These are phyloP conservation scores for Rhipidocladum racemiflorum DNA, from an alignment of 176 grass and related monocot genomes.

Conservation along the genomic window DNA sequence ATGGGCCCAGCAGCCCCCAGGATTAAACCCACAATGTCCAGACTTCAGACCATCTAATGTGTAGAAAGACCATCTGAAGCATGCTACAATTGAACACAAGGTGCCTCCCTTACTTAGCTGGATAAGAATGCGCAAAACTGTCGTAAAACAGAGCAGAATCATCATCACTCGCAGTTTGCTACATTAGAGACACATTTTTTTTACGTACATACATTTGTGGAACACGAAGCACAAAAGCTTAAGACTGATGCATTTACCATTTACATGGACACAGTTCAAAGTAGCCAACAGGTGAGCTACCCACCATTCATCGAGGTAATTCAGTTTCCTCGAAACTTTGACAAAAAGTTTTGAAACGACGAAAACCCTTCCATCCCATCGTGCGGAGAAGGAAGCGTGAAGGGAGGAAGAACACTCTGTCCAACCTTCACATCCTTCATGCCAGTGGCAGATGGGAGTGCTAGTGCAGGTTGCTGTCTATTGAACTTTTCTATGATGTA, in stretches of 20 bases:
- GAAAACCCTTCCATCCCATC: constrained; percentile 42
- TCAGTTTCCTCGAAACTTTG: constrained; percentile 48
- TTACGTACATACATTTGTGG: background rate
- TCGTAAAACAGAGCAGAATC: constrained; percentile 6
- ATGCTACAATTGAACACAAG: background rate
- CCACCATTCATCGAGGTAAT: background rate
- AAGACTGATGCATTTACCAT: constrained; percentile 38
- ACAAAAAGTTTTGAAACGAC: constrained; percentile 45
- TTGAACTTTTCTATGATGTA: constrained; percentile 77
- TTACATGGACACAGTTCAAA: constrained; percentile 23
- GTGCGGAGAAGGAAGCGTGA: constrained; percentile 47
- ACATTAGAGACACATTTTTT: background rate
- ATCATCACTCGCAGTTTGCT: background rate
- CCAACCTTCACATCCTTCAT: background rate
- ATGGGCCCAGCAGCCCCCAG: no score
- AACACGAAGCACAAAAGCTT: constrained; percentile 15
- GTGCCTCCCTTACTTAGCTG: background rate
- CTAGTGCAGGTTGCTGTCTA: constrained; percentile 59
- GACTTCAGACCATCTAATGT: no score
- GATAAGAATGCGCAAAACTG: constrained; percentile 21
- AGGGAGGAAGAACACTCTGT: constrained; percentile 54
- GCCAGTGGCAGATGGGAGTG: constrained; percentile 10
- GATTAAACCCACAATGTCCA: no score
- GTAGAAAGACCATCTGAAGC: background rate
- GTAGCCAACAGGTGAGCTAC: background rate